A percentile compares a stretch with the other conserved stretches of the same genome.
phyloP scores from a whole-genome alignment of 83 land plant species.

The Larix sibirica region DNA sequence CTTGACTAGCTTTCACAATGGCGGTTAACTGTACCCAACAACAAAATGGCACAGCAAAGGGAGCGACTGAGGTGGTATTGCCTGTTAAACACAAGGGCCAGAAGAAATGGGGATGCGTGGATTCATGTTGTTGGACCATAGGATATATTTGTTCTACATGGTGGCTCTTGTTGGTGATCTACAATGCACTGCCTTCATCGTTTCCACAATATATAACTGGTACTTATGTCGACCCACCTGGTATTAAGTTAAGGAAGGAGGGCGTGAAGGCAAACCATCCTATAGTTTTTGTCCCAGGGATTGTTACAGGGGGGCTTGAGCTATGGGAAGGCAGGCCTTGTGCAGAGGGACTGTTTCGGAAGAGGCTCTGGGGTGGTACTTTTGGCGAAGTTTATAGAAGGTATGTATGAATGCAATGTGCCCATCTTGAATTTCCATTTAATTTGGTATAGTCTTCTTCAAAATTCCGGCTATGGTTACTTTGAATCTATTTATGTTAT shows the following conservation, averaged over 20 bases:
- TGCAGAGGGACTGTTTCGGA: slow-evolving; percentile 47
- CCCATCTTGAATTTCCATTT: not conserved
- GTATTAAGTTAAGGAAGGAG: slow-evolving; percentile 33
- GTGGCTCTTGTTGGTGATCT: slow-evolving; percentile 53
- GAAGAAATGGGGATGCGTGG: slow-evolving; percentile 42
- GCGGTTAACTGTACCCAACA: not conserved
- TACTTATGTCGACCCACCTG: slow-evolving; percentile 51
- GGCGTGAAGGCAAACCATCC: slow-evolving; percentile 40
- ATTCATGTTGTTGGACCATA: slow-evolving; percentile 48
- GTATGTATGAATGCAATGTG: slow-evolving; percentile 12
- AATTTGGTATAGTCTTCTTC: not conserved
- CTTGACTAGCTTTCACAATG: too few relatives aligned
- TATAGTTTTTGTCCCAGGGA: slow-evolving; percentile 54
- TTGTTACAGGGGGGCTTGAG: slow-evolving; percentile 55
- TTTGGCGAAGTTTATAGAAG: slow-evolving; percentile 54
- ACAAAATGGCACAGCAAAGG: not conserved
- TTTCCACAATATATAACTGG: slow-evolving; percentile 39
- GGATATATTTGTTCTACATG: slow-evolving; percentile 37
- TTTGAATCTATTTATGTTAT: not conserved
- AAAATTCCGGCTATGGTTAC: not conserved
- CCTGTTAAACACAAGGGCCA: not conserved
- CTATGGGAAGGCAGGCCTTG: slow-evolving; percentile 55
- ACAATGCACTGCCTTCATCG: slow-evolving; percentile 39
- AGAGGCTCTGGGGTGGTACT: slow-evolving; percentile 56
- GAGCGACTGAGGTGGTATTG: not conserved